phyloP scores from a whole-genome alignment of 495 filamentous ascomycete genomes.

The Chaetomium tenue region DNA sequence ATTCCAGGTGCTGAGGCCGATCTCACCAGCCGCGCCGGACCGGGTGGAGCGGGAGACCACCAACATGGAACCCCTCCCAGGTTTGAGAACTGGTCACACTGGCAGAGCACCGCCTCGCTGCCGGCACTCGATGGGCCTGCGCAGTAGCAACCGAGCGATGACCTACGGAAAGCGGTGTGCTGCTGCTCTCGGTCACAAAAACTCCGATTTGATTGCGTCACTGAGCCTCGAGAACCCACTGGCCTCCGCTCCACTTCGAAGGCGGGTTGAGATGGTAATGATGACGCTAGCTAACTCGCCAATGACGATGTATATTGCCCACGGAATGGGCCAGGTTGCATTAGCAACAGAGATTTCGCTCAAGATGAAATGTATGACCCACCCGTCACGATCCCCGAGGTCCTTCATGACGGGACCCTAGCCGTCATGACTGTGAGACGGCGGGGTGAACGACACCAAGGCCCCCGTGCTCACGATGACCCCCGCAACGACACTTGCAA shows the following conservation, averaged over 20 bases:
- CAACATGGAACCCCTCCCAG: conserved; percentile 1
- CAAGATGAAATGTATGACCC: neutral
- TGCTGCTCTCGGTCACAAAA: neutral
- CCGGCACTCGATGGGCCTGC: neutral
- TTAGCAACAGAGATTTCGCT: neutral
- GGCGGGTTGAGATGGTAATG: no score
- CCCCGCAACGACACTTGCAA: neutral
- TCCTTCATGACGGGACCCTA: conserved; percentile 7
- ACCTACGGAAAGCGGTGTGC: conserved; percentile 1
- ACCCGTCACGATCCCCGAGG: neutral
- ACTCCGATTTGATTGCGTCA: neutral
- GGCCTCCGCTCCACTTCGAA: no score
- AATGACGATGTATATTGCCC: neutral
- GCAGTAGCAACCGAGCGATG: neutral
- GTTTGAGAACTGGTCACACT: neutral
- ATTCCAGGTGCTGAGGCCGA: neutral
- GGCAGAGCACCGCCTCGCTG: neutral
- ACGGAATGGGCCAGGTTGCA: neutral
- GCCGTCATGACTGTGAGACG: neutral
- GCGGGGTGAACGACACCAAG: neutral
- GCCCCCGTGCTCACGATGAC: neutral
- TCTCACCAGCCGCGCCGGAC: neutral
- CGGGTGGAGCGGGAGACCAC: neutral
- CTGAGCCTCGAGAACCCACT: neutral
- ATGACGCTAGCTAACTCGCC: neutral